phyloP scores from a whole-genome alignment of 2,329 filamentous ascomycete species.

The Mycosphaerella sp. region DNA sequence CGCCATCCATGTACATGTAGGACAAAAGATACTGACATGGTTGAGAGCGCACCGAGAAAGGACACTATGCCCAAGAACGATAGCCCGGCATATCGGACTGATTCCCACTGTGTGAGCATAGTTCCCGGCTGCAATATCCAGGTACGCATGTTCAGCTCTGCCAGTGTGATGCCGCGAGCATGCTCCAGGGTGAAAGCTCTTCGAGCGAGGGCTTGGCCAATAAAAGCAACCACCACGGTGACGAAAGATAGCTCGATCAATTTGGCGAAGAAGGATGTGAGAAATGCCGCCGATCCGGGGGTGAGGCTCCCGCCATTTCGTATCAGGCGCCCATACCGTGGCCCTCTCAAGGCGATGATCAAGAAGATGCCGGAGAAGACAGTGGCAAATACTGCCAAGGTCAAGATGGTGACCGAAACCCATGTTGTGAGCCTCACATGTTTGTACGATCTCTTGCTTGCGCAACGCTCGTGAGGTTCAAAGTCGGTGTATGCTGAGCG shows the following conservation, averaged over 20 bases:
- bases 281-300: slow-evolving; percentile 58
- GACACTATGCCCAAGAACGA: slow-evolving; percentile 60
- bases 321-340: slow-evolving; percentile 56
- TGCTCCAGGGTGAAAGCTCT: slow-evolving; percentile 54
- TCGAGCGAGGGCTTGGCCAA: slow-evolving; percentile 69
- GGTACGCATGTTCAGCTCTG: slow-evolving; percentile 69
- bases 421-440: slow-evolving; percentile 33
- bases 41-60: slow-evolving; percentile 57
- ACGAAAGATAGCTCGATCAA: slow-evolving; percentile 72
- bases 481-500: slow-evolving; percentile 24
- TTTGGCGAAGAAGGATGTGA: slow-evolving; percentile 67
- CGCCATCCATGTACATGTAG: accelerated
- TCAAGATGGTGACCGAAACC: slow-evolving; percentile 41
- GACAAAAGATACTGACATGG: slow-evolving; percentile 38
- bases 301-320: slow-evolving; percentile 45
- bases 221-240: slow-evolving; percentile 65
- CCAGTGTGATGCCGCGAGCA: slow-evolving; percentile 58
- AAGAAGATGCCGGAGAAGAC: slow-evolving; percentile 61
- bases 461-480: slow-evolving; percentile 22
- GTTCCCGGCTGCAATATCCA: slow-evolving; percentile 58
- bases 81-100: slow-evolving; percentile 56
- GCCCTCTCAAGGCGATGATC: slow-evolving; percentile 54
- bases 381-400: slow-evolving; percentile 56
- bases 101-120: slow-evolving; percentile 62
- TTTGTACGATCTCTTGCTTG: slow-evolving; percentile 14